Conservation (phyloP, 208 protist genomes). For the Leishmania guyanensis region DNA sequence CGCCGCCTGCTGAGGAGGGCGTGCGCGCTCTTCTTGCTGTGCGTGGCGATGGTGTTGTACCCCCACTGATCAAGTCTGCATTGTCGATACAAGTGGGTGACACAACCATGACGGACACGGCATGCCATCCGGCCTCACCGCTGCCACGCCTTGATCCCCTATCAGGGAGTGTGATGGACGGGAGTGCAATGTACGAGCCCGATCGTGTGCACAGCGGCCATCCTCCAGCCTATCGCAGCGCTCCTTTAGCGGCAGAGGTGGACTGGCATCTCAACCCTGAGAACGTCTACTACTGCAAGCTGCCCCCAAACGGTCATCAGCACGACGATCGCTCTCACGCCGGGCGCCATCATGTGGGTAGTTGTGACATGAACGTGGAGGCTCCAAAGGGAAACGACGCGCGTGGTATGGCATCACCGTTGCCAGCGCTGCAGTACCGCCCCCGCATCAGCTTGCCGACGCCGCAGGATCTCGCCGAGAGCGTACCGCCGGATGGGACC, state of each 20-base stretch:
- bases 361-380: background rate
- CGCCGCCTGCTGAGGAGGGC: background rate
- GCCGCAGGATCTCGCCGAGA: background rate
- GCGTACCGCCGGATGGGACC: background rate
- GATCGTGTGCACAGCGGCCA: background rate
- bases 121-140: background rate
- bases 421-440: background rate
- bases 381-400: background rate
- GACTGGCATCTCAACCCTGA: background rate
- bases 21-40: background rate
- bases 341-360: background rate
- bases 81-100: constrained; percentile 10
- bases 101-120: background rate
- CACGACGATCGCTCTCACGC: background rate
- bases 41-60: background rate
- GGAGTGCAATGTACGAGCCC: background rate
- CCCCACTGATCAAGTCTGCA: background rate
- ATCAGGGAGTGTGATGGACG: background rate
- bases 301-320: background rate
- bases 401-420: background rate
- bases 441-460: constrained; percentile 1
- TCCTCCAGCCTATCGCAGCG: background rate
- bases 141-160: background rate
- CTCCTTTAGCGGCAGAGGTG: background rate
- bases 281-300: constrained; percentile 7